These are phyloP conservation scores for Trichoderma afroharzianum DNA, from an alignment of 2,329 filamentous ascomycete species.

Conservation along the genomic window DNA sequence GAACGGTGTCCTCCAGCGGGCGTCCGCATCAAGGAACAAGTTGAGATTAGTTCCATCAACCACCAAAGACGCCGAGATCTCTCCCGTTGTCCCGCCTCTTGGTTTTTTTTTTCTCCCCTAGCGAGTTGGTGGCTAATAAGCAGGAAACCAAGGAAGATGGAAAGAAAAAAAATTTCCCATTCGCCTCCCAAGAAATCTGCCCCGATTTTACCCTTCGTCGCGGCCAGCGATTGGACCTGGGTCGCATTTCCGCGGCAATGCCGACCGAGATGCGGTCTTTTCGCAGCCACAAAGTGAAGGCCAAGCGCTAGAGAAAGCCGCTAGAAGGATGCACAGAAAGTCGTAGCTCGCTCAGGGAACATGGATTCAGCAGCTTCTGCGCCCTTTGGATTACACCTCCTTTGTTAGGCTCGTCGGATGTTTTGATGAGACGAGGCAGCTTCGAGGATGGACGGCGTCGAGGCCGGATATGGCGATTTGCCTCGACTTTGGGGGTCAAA, in stretches of 20 bases:
- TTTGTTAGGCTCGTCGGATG: background rate
- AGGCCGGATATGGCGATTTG: background rate
- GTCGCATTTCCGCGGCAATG: slow-evolving; percentile 7
- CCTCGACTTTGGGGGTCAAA: background rate
- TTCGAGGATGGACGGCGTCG: background rate
- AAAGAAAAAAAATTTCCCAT: slow-evolving; percentile 9
- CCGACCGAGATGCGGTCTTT: slow-evolving; percentile 1
- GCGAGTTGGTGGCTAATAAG: background rate
- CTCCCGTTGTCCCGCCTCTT: background rate
- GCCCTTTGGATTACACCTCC: slow-evolving; percentile 3
- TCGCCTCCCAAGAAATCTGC: background rate
- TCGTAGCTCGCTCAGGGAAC: background rate
- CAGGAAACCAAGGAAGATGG: background rate
- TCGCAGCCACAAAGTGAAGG: background rate
- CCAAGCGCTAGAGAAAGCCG: slow-evolving; percentile 14
- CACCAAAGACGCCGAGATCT: slow-evolving; percentile 6
- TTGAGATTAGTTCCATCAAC: background rate
- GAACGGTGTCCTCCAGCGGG: background rate
- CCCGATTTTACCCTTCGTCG: slow-evolving; percentile 3
- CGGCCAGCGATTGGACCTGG: slow-evolving; percentile 3
- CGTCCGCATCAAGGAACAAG: background rate
- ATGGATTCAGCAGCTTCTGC: background rate
- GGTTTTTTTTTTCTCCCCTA: background rate
- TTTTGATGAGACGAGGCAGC: background rate
- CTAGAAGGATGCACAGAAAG: slow-evolving; percentile 16